Conservation (phyloP, 495 filamentous ascomycete genomes). For the Pseudomonodictys pantanalensis region DNA sequence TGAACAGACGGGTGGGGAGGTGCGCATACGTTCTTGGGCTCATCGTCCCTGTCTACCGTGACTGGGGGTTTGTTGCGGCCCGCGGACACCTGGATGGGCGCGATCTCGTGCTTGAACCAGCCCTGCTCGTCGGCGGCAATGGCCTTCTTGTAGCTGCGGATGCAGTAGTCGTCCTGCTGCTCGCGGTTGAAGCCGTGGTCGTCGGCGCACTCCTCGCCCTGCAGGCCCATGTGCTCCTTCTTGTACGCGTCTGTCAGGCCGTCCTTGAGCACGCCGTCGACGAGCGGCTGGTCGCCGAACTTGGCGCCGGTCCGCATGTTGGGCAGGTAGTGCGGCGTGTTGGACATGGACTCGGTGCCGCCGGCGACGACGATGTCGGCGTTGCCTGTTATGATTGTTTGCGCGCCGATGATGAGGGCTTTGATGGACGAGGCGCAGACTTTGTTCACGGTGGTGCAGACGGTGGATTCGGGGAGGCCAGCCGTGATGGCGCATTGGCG, state of each 20-base stretch:
- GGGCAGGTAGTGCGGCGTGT: constrained; percentile 93
- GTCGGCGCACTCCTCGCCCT: constrained; percentile 84
- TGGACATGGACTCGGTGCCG: constrained; percentile 96
- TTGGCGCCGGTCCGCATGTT: constrained; percentile 78
- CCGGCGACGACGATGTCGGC: constrained; percentile 88
- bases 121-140: constrained; percentile 78
- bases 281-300: constrained; percentile 79
- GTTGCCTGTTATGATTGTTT: constrained; percentile 94
- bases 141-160: constrained; percentile 85
- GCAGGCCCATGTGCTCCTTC: constrained; percentile 90
- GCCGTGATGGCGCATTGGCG: constrained; percentile 88
- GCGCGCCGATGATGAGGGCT: constrained; percentile 89
- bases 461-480: constrained; percentile 71
- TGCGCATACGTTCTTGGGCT: constrained; percentile 74
- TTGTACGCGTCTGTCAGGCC: constrained; percentile 90
- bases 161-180: constrained; percentile 89
- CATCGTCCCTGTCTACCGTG: constrained; percentile 81
- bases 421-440: constrained; percentile 94
- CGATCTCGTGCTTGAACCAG: constrained; percentile 79
- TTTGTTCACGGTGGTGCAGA: constrained; percentile 96
- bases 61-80: constrained; percentile 86
- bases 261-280: constrained; percentile 90
- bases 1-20: neutral
- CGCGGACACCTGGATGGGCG: constrained; percentile 80
- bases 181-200: constrained; percentile 79